Evolutionary conservation across 805 yeast genomes (phyloP), one percentile per base, ranked within the genome.

Genomic region (Schizosaccharomyces cryophilus): DNA sequence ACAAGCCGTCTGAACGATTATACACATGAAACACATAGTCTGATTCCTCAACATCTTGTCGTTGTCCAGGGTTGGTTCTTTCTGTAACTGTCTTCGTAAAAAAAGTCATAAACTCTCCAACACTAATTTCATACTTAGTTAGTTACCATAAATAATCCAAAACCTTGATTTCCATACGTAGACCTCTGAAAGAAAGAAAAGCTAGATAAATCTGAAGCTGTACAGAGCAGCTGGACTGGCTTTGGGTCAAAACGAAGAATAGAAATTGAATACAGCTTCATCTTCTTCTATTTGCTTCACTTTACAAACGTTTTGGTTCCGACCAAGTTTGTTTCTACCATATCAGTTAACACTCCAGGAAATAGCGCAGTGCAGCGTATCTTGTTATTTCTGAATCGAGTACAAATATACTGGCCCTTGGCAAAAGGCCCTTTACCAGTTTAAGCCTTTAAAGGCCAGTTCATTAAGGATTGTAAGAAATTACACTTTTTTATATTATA

Each of bases 181-280:
- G 42, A 24, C 24, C 60, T 51, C 51, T 55, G 60, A 71, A 93
- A 93, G 73, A 86, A 93, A 35, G 93, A 81, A 73, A 90, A 90
- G 66, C 83, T 84, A 30, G 87, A 78, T 63, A 93, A 77, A 69
- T 93, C 96, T 67, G 85, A 80, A 31, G 88, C 88, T 38, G 84
- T 77, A 5, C 87, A 74, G 61, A 93, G 77, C 72, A 87, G 95
- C 67, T 79, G 78, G 56, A 77, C 80, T 42, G 72, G 73, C 55
- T 76, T 78, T 7, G 73, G 76, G 30, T 72, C 69, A 63, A 82
- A 80, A 68, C 87, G 83, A 64, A 90, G 75, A 60, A 93, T 79
- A 58, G 96, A 97, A 65, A 93, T 82, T 72, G 89, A 90, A 73
- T 82, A 88, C 63, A 93, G 78, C 78, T 87, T 88, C 98, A 93